Evolutionary conservation across 106 monocot genomes (phyloP), one percentile per base, ranked within the genome.

Genomic region (Dioscorea dumetorum): DNA sequence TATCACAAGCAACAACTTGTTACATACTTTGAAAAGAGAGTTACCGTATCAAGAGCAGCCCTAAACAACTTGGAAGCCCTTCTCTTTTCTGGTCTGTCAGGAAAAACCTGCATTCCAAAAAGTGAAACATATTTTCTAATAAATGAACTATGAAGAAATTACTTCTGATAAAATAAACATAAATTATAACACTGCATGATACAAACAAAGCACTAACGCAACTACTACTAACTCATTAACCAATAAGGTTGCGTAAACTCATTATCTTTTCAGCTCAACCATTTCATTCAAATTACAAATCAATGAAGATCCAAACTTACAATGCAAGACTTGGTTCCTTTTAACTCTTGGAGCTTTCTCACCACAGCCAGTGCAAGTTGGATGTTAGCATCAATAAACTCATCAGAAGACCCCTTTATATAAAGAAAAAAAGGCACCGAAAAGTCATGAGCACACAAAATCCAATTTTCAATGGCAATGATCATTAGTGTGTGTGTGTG

Each of bases 301-400:
- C 41, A 41, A 5, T 6, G 5, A 41, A 41, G 13, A 12, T 14
- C n/a, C 15, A n/a, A 66, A 84, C 88, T 89, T 80, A 91, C 95
- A 82, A 97, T 89, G 76, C 95, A 82, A 72, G 86, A 48, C 48
- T 76, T 82, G 58, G 50, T 87, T 60, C 88, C 91, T 76, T 83
- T 88, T 68, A 73, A 67, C 66, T 97, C 86, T 69, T 84, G 76
- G 63, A 91, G 71, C 48, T 89, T 97, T 76, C 91, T 73, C 8
- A 70, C 86, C 66, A 87, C 84, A 70, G 91, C 88, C 71, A 97
- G 86, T 16, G 84, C 95, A 68, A 97, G 95, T 78, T 97, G 95
- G 75, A 91, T 79, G 51, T 97, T 97, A 68, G 95, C 95, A 81
- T 91, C 95, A 74, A 88, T 97, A 64, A 91, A 97, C 67, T 97